These are phyloP conservation scores for Pythium rhizo-oryzae DNA, from an alignment of 352 stramenopile species.

Conservation along the genomic window DNA sequence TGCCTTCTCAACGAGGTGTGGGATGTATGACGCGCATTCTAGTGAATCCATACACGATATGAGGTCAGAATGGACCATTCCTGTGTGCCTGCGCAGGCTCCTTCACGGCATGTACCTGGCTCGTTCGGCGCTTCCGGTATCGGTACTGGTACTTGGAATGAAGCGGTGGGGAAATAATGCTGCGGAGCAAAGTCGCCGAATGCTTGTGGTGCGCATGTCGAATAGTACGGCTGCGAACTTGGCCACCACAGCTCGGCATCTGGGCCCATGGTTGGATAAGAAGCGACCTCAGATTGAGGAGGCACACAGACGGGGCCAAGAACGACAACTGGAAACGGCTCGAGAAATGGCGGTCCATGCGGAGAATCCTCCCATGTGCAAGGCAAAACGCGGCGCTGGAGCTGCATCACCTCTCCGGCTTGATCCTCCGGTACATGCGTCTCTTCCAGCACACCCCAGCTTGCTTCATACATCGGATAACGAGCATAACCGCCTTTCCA, in stretches of 20 bases:
- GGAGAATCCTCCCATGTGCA: slow-evolving; percentile 60
- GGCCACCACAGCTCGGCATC: not conserved
- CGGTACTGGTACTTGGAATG: not conserved
- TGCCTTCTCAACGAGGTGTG: slow-evolving; percentile 40
- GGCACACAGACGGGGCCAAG: not conserved
- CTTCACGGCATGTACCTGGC: not conserved
- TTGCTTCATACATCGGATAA: slow-evolving; percentile 38
- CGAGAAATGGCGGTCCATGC: slow-evolving; percentile 55
- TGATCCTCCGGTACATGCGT: not conserved
- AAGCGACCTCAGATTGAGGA: not conserved
- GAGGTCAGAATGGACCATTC: not conserved
- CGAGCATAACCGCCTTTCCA: slow-evolving; percentile 47
- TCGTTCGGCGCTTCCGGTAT: not conserved
- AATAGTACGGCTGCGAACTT: not conserved
- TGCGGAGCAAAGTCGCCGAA: not conserved
- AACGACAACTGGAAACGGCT: slow-evolving; percentile 51
- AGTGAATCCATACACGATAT: not conserved
- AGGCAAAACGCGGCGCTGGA: slow-evolving; percentile 45
- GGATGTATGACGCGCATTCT: not conserved
- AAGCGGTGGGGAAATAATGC: not conserved
- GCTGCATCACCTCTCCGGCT: not conserved
- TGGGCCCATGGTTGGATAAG: not conserved
- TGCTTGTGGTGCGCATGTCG: not conserved
- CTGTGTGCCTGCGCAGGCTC: too few relatives aligned
- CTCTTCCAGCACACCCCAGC: not conserved